Base-by-base conservation (phyloP, 2,329 filamentous ascomycete species). In the Daldinia eschscholtzii region DNA sequence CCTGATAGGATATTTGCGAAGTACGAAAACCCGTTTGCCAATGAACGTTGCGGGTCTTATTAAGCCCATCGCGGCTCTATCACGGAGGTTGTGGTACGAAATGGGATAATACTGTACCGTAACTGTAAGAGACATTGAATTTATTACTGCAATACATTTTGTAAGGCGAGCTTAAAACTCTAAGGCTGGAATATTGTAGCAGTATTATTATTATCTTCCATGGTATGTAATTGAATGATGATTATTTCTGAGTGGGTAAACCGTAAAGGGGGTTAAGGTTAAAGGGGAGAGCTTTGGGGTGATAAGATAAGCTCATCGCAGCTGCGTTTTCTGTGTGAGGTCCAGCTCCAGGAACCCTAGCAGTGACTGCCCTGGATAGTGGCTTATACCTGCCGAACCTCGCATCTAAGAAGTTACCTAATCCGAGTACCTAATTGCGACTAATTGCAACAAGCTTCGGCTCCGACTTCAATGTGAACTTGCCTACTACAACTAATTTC, bases 11-110 rank as follows among this genome's bases (percentile, higher is more conserved):
- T 33, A 52, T 30, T 30, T 30, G 13, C 30, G 23, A 30, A 50
- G 26, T 30, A 30, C 6, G 26, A 6, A 15, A 50, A 50, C 26
- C 13, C n/a, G n/a, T 33, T 55, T 58, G 57, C 55, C 39, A 48
- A 66, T 58, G 2, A 20, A 59, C 3, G 30, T 46, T 53, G 15
- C 10, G 23, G 7, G 5, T 42, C 64, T 67, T 64, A 64, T 52
- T 59, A 61, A 67, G 59, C 59, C 35, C 39, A 30, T 18, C 20
- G 52, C 60, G 57, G 41, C 30, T 48, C 15, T 33, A 65, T 48
- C 59, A 30, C 60, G 62, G 35, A 42, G 53, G 30, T 26, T 13
- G 53, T 30, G 7, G 30, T 26, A 44, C 12, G 42, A 6, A 41
- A 20, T 7, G 39, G 37, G 10, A 33, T 6, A 44, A 42, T 41